Conservation (phyloP, 176 grass and related monocot genomes). For the Dendrocalamus sinicus region DNA sequence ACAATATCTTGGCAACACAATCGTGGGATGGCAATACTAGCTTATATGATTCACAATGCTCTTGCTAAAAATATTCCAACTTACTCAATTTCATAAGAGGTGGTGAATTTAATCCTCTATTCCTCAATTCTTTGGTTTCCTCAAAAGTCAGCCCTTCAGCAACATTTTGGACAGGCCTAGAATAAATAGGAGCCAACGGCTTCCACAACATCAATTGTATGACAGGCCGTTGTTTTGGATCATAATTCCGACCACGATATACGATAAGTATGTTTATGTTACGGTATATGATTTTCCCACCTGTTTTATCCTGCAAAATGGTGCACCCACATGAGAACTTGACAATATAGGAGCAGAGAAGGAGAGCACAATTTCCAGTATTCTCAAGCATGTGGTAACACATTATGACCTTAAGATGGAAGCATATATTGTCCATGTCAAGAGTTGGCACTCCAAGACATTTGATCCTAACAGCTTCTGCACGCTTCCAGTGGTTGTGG, state of each 20-base stretch:
- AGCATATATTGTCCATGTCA: constrained; percentile 73
- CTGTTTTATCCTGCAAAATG: constrained; percentile 69
- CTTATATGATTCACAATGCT: background rate
- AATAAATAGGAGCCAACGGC: constrained; percentile 72
- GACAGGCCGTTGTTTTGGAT: constrained; percentile 46
- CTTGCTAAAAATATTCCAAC: constrained; percentile 16
- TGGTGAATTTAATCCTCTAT: constrained; percentile 55
- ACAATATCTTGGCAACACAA: background rate
- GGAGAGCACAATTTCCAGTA: background rate
- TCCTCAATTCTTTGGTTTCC: constrained; percentile 76
- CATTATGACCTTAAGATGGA: constrained; percentile 75
- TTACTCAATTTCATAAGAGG: constrained; percentile 70
- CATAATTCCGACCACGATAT: constrained; percentile 68
- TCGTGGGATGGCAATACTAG: background rate
- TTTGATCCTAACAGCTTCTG: constrained; percentile 79
- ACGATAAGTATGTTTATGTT: constrained; percentile 64
- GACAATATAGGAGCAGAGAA: background rate
- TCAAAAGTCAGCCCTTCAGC: constrained; percentile 59
- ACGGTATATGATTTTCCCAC: constrained; percentile 64
- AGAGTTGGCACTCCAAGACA: constrained; percentile 78
- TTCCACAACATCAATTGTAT: constrained; percentile 84
- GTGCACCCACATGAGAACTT: constrained; percentile 35
- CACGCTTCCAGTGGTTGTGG: constrained; percentile 76
- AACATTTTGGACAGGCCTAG: constrained; percentile 65
- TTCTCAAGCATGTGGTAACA: constrained; percentile 28